A percentile compares a stretch with the other conserved stretches of the same genome.
Evolutionary conservation across 1,284 basidiomycete genomes (phyloP).

Genomic region (Cutaneotrichosporon cavernicola): DNA sequence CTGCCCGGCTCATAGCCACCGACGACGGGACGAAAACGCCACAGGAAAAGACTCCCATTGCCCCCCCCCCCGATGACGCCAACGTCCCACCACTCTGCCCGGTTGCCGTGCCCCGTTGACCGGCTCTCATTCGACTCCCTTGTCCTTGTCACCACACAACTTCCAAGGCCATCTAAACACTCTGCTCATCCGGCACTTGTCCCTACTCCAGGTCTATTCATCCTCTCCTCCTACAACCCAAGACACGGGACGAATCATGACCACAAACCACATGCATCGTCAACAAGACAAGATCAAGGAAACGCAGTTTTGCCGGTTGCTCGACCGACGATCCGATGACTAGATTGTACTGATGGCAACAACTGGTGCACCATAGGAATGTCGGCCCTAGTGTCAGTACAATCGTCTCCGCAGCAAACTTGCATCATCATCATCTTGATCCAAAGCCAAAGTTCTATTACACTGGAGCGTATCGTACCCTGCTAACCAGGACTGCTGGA

Average conservation of each 20-base stretch:
- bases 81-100: neutral
- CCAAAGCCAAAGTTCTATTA: neutral
- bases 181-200: neutral
- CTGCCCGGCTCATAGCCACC: constrained; percentile 18
- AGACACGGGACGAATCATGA: neutral
- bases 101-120: no score
- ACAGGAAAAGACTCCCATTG: neutral
- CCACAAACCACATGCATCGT: neutral
- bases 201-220: neutral
- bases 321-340: neutral
- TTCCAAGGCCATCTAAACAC: neutral
- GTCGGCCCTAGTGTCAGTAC: no score
- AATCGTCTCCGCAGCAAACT: no score
- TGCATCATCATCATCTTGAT: no score
- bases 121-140: neutral
- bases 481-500: neutral
- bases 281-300: neutral
- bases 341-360: no score
- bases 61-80: neutral
- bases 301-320: neutral
- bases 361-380: no score
- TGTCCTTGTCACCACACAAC: neutral
- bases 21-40: neutral
- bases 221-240: neutral
- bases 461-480: neutral